These are phyloP conservation scores for Lentinula guzmanii DNA, from an alignment of 768 basidiomycete genomes.

Conservation along the genomic window DNA sequence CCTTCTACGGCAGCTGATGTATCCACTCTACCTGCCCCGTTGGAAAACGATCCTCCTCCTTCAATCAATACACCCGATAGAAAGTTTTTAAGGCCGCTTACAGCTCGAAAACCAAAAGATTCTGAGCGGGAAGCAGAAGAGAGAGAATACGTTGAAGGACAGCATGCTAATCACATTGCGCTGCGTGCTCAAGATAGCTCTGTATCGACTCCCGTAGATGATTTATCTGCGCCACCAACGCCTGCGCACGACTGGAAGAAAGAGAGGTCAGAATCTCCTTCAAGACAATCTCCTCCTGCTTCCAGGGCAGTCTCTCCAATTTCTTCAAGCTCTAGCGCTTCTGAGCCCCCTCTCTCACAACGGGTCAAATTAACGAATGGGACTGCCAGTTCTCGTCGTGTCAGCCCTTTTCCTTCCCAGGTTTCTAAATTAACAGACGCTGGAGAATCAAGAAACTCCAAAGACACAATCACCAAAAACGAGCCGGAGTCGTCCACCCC, in stretches of 20 bases:
- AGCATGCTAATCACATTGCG: slow-evolving; percentile 71
- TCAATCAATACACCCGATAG: slow-evolving; percentile 31
- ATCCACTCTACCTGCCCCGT: slow-evolving; percentile 47
- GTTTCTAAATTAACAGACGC: slow-evolving; percentile 17
- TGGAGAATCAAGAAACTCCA: neutral
- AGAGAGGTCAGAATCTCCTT: slow-evolving; percentile 26
- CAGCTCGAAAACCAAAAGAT: slow-evolving; percentile 65
- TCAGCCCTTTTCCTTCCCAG: slow-evolving; percentile 7
- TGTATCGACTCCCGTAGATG: slow-evolving; percentile 31
- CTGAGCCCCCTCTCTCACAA: slow-evolving; percentile 68
- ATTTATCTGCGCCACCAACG: slow-evolving; percentile 45
- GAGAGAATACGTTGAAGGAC: slow-evolving; percentile 76
- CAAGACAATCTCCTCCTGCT: slow-evolving; percentile 22
- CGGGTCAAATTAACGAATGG: slow-evolving; percentile 54
- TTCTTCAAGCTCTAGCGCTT: slow-evolving; percentile 69
- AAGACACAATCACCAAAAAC: neutral
- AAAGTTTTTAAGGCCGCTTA: slow-evolving; percentile 38
- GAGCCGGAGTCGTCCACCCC: neutral
- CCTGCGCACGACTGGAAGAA: slow-evolving; percentile 36
- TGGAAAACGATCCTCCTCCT: slow-evolving; percentile 55
- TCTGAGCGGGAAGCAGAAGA: slow-evolving; percentile 79
- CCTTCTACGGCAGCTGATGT: slow-evolving; percentile 65
- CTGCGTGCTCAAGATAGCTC: slow-evolving; percentile 39
- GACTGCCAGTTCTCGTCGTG: slow-evolving; percentile 17
- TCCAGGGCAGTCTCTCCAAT: slow-evolving; percentile 56